These are phyloP conservation scores for Ogataea kodamae DNA, from an alignment of 805 yeast genomes.

Conservation along the genomic window DNA sequence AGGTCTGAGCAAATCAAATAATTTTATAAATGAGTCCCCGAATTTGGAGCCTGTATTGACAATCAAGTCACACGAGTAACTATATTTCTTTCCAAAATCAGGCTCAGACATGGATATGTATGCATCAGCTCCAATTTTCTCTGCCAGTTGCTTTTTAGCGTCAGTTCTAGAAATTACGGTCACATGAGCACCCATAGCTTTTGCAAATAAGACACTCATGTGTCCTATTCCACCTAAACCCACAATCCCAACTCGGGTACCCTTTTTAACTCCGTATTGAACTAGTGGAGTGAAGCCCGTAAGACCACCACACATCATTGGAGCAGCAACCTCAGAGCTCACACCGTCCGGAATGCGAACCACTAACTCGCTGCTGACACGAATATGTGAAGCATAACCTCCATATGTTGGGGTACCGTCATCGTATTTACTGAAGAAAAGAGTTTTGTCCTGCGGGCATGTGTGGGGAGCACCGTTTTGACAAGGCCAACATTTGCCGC, in stretches of 20 bases:
- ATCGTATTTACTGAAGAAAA: conserved; percentile 33
- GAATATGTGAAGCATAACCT: conserved; percentile 63
- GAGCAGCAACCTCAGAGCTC: conserved; percentile 57
- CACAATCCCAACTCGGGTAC: conserved; percentile 50
- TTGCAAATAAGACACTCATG: conserved; percentile 57
- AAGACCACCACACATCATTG: conserved; percentile 74
- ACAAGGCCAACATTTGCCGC: conserved; percentile 63
- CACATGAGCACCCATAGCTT: conserved; percentile 62
- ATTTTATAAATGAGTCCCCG: conserved; percentile 31
- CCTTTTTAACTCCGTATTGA: conserved; percentile 36
- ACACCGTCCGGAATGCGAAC: conserved; percentile 59
- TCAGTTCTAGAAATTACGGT: conserved; percentile 52
- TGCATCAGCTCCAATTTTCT: conserved; percentile 52
- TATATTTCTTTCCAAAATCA: conserved; percentile 33
- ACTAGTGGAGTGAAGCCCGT: conserved; percentile 68
- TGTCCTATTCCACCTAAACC: conserved; percentile 72
- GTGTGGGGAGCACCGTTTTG: conserved; percentile 44
- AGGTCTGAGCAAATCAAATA: conserved; percentile 56
- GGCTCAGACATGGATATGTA: conserved; percentile 46
- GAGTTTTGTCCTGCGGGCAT: conserved; percentile 35
- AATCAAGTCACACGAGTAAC: conserved; percentile 44
- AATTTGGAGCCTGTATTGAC: conserved; percentile 24
- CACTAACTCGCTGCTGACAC: conserved; percentile 60
- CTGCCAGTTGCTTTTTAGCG: conserved; percentile 49
- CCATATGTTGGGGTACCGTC: conserved; percentile 46